Evolutionary conservation across 2,329 filamentous ascomycete species (phyloP).

Genomic region (Neocatenulostroma microsporum): DNA sequence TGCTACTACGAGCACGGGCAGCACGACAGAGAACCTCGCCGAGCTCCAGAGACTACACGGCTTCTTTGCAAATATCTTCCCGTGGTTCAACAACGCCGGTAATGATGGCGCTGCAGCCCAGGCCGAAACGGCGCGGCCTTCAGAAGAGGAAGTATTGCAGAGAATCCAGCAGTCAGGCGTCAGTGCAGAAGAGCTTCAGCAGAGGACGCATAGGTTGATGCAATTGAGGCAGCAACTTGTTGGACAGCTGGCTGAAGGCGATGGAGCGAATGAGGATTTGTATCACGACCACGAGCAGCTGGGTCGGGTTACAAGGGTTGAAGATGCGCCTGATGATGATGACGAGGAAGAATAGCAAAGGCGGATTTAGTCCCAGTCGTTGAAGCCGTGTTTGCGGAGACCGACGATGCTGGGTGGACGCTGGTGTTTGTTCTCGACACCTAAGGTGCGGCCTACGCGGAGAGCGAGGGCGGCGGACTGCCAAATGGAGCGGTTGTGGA

Average conservation of each 20-base stretch:
- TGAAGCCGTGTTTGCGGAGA: slow-evolving; percentile 5
- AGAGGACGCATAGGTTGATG: slow-evolving; percentile 21
- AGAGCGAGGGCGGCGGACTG: slow-evolving; percentile 4
- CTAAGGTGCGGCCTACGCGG: slow-evolving; percentile 10
- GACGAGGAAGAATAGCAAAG: too few relatives aligned
- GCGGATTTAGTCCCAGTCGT: slow-evolving; percentile 13
- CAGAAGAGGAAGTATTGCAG: slow-evolving; percentile 21
- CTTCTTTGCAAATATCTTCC: slow-evolving; percentile 25
- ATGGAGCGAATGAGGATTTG: too few relatives aligned
- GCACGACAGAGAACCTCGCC: slow-evolving; percentile 15
- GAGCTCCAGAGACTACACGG: slow-evolving; percentile 22
- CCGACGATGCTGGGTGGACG: slow-evolving; percentile 6
- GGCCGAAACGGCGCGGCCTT: slow-evolving; percentile 9
- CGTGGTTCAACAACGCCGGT: slow-evolving; percentile 18
- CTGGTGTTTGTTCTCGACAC: slow-evolving; percentile 5
- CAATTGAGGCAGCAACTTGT: slow-evolving; percentile 22
- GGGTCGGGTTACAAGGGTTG: too few relatives aligned
- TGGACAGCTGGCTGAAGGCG: too few relatives aligned
- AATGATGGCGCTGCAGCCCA: slow-evolving; percentile 5
- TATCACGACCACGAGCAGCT: too few relatives aligned
- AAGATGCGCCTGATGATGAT: slow-evolving; percentile 3
- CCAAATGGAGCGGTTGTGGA: slow-evolving; percentile 21
- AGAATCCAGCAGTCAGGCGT: slow-evolving; percentile 23
- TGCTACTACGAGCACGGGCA: slow-evolving; percentile 1
- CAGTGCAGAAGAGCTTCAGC: slow-evolving; percentile 16